Base-by-base conservation (phyloP, 140 eudicot species). In the Flaveria floridana region DNA sequence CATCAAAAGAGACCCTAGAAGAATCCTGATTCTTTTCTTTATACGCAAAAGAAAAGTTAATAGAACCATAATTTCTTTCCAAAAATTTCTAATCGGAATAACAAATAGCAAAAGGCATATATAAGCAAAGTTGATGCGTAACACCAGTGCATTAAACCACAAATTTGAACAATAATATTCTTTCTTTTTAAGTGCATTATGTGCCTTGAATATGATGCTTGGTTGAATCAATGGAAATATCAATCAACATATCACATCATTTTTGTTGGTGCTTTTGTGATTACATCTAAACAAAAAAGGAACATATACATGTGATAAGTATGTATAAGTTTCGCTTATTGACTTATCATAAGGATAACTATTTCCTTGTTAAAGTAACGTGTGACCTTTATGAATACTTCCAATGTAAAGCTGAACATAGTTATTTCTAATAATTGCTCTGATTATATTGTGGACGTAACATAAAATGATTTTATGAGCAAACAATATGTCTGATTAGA, bases 231-330 rank as follows among this genome's bases (percentile, higher is more conserved):
- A 61, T 68, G 80, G 84, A 80, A 47, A 74, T 80, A 48, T 20
- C 79, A 69, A 68, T 75, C 80, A 75, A 10, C 19, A 25, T 15
- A 30, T 58, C 47, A 44, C 65, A 30, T 74, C 68, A 57, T 58
- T 68, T 69, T 74, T 69, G 73, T 68, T 68, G 68, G 67, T 59
- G 62, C 80, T 70, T 79, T 70, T 74, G 72, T 48, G 68, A 75
- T 75, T 47, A 74, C 15, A 69, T 21, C 76, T 79, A 68, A 80
- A 26, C 66, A 56, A 46, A 21, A 30, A 20, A 50, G 62, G 80
- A 80, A 75, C 75, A 68, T 16, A 68, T 68, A n/a, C 51, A 28
- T 52, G 72, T 75, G 84, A 80, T 80, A 80, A 80, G 84, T 80
- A 69, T 70, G 77, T 59, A 75, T 41, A 55, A 39, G 62, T 80